Evolutionary conservation across 306 rosid genomes (phyloP).

Genomic region (Lathyrus oleraceus): DNA sequence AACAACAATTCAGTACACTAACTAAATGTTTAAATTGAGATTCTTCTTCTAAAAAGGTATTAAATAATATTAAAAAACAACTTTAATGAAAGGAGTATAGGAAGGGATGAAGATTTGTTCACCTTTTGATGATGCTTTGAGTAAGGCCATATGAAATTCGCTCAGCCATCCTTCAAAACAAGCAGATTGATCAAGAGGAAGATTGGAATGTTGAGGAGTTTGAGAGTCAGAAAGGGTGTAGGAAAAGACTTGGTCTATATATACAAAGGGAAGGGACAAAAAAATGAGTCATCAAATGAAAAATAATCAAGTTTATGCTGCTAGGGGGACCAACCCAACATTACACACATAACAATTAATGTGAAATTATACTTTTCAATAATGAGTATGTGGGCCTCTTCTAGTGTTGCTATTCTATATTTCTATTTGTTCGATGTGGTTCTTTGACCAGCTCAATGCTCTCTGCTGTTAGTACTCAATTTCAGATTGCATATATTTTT

Average conservation of each 20-base stretch:
- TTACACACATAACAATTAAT: not conserved
- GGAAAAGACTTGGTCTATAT: not conserved
- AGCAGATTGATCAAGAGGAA: not conserved
- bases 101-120: not conserved
- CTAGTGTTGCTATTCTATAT: too few species aligned
- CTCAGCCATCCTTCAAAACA: constrained; percentile 9
- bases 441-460: too few species aligned
- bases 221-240: not conserved
- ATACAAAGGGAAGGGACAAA: not conserved
- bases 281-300: not conserved
- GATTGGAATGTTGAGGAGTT: not conserved
- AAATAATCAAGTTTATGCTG: not conserved
- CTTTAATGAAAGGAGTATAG: not conserved
- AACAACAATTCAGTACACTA: not conserved
- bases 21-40: not conserved
- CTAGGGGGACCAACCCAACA: not conserved
- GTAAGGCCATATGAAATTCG: constrained; percentile 21
- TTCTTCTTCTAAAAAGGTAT: not conserved
- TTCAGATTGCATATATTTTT: too few species aligned
- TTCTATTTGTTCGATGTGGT: too few species aligned
- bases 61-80: not conserved
- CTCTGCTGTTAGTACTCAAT: too few species aligned
- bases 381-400: too few species aligned
- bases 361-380: too few species aligned
- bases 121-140: not conserved